phyloP scores from a whole-genome alignment of 192 early-diverging fungal genomes.

The Entomortierella beljakovae region DNA sequence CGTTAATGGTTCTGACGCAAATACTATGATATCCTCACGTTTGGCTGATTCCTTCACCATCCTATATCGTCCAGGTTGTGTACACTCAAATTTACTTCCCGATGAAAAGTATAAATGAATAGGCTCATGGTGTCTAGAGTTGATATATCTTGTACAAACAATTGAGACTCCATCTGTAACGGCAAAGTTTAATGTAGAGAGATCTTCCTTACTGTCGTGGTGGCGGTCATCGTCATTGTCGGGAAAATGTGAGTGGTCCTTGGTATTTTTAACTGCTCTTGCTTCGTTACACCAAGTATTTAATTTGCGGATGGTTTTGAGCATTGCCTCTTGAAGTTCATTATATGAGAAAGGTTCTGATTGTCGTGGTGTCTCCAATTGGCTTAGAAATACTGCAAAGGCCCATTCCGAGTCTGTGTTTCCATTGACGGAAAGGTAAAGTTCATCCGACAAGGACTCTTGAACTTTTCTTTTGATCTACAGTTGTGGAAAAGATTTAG shows the following conservation, averaged over 20 bases:
- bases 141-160: slow-evolving; percentile 83
- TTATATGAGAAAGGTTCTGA: slow-evolving; percentile 63
- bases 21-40: slow-evolving; percentile 83
- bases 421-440: slow-evolving; percentile 78
- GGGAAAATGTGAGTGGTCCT: too few species aligned
- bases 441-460: slow-evolving; percentile 70
- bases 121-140: slow-evolving; percentile 68
- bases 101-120: slow-evolving; percentile 83
- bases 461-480: slow-evolving; percentile 78
- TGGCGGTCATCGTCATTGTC: too few species aligned
- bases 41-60: slow-evolving; percentile 72
- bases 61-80: slow-evolving; percentile 71
- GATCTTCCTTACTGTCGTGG: slow-evolving; percentile 10
- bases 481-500: neutral
- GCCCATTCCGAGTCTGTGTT: slow-evolving; percentile 85
- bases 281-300: slow-evolving; percentile 76
- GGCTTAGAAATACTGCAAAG: slow-evolving; percentile 83
- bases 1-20: slow-evolving; percentile 84
- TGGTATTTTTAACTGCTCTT: slow-evolving; percentile 54
- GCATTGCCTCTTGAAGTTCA: slow-evolving; percentile 74
- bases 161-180: slow-evolving; percentile 80
- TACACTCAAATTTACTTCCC: slow-evolving; percentile 71
- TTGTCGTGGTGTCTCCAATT: slow-evolving; percentile 57
- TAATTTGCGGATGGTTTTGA: slow-evolving; percentile 74
- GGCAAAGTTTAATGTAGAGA: slow-evolving; percentile 81